Conservation (phyloP, 495 filamentous ascomycete species). For the Aeminium ludgeri region DNA sequence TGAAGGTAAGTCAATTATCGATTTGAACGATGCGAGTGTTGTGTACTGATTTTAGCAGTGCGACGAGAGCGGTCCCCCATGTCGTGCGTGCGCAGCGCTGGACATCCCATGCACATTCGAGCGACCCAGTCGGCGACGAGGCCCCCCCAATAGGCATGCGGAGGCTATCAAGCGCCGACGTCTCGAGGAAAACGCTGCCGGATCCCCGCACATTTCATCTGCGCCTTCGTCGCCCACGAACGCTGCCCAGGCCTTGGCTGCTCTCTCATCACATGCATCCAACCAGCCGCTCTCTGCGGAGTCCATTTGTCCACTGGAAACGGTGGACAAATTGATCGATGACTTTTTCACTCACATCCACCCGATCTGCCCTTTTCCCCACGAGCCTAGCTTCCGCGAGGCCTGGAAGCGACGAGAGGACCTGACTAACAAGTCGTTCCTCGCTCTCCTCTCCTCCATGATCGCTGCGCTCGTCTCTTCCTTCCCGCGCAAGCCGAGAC, state of each 20-base stretch:
- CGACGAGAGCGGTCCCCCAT: constrained; percentile 63
- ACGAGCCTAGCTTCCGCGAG: constrained; percentile 67
- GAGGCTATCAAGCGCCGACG: constrained; percentile 60
- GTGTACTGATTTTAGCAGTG: constrained; percentile 36
- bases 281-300: constrained; percentile 39
- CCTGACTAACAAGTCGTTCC: constrained; percentile 45
- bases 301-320: constrained; percentile 51
- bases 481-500: constrained; percentile 59
- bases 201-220: constrained; percentile 18
- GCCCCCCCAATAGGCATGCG: constrained; percentile 72
- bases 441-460: constrained; percentile 70
- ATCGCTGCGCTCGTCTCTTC: constrained; percentile 59
- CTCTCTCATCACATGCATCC: constrained; percentile 25
- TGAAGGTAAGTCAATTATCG: constrained; percentile 48
- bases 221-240: constrained; percentile 34
- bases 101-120: constrained; percentile 74
- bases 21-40: neutral
- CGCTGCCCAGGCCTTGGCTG: constrained; percentile 29
- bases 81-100: constrained; percentile 59
- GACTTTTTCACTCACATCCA: constrained; percentile 88
- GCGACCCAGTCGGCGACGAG: constrained; percentile 59
- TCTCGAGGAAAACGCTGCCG: constrained; percentile 26
- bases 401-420: constrained; percentile 57
- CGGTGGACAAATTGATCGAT: constrained; percentile 53
- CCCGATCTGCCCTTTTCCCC: constrained; percentile 69